A percentile compares a stretch with the other conserved stretches of the same genome.
These are phyloP conservation scores for Fusarium tuaranense DNA, from an alignment of 2,329 filamentous ascomycete species.

Conservation along the genomic window DNA sequence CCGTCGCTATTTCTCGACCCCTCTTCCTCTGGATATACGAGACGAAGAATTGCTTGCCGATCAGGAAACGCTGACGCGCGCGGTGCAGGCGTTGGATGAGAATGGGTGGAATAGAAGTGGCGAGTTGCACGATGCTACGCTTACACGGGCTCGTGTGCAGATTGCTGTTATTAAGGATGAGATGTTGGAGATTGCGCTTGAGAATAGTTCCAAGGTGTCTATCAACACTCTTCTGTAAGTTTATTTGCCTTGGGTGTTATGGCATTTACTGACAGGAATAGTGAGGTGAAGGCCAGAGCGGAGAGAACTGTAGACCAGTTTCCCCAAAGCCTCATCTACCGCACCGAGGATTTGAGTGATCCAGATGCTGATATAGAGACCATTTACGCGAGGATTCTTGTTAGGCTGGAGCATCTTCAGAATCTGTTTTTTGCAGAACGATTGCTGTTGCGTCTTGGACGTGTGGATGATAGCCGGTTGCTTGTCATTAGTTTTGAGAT, in stretches of 20 bases:
- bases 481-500: constrained; percentile 61
- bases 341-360: constrained; percentile 53
- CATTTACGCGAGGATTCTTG: constrained; percentile 59
- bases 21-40: constrained; percentile 65
- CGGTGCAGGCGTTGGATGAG: constrained; percentile 52
- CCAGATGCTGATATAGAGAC: constrained; percentile 43
- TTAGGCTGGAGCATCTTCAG: constrained; percentile 63
- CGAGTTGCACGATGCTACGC: constrained; percentile 56
- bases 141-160: constrained; percentile 58
- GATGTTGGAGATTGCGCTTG: constrained; percentile 68
- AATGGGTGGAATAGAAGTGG: constrained; percentile 65
- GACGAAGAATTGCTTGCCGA: constrained; percentile 62
- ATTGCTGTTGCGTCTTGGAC: constrained; percentile 60
- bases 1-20: constrained; percentile 65
- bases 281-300: constrained; percentile 52
- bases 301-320: constrained; percentile 49
- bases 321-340: constrained; percentile 54
- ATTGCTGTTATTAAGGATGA: constrained; percentile 67
- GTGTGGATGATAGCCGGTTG: constrained; percentile 53
- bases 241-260: accelerated
- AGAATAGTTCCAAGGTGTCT: constrained; percentile 35
- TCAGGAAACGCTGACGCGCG: constrained; percentile 42
- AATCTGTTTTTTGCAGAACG: constrained; percentile 71
- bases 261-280: constrained; percentile 24
- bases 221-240: constrained; percentile 38